Conservation (phyloP, 495 filamentous ascomycete species). For the Neurospora sp. region DNA sequence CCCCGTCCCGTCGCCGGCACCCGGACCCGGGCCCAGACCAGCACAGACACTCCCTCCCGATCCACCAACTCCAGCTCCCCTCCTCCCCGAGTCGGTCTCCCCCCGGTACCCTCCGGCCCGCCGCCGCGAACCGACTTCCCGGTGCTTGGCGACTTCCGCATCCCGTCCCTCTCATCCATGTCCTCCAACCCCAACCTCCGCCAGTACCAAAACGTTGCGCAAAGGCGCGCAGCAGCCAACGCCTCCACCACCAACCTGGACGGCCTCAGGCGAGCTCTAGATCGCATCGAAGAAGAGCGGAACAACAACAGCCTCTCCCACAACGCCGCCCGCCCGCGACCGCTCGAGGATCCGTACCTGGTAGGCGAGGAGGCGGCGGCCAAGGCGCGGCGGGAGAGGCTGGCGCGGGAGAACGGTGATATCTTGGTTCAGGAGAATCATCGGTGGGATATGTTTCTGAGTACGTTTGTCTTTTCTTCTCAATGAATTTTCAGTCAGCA, state of each 20-base stretch:
- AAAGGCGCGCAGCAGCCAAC: conserved; percentile 32
- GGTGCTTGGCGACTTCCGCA: conserved; percentile 28
- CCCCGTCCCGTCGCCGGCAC: background rate
- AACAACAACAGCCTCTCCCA: background rate
- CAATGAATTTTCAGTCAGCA: background rate
- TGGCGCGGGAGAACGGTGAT: conserved; percentile 36
- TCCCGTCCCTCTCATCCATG: conserved; percentile 34
- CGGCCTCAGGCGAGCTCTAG: conserved; percentile 17
- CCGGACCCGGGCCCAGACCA: conserved; percentile 1
- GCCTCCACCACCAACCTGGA: conserved; percentile 8
- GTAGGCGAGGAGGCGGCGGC: conserved; percentile 43
- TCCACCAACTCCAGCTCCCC: conserved; percentile 20
- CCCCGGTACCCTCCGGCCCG: conserved; percentile 16
- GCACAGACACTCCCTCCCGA: background rate
- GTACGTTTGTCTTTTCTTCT: conserved; percentile 19
- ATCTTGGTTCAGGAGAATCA: conserved; percentile 35
- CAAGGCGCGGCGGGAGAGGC: conserved; percentile 31
- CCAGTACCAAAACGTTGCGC: conserved; percentile 39
- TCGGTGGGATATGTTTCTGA: conserved; percentile 40
- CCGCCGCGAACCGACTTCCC: background rate
- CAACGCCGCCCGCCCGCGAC: conserved; percentile 15
- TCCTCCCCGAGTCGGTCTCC: conserved; percentile 22
- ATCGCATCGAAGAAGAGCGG: conserved; percentile 26
- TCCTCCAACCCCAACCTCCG: conserved; percentile 35
- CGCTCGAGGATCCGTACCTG: conserved; percentile 42